Conservation (phyloP, 108 stramenopile species). For the Schizochytrium sp. region DNA sequence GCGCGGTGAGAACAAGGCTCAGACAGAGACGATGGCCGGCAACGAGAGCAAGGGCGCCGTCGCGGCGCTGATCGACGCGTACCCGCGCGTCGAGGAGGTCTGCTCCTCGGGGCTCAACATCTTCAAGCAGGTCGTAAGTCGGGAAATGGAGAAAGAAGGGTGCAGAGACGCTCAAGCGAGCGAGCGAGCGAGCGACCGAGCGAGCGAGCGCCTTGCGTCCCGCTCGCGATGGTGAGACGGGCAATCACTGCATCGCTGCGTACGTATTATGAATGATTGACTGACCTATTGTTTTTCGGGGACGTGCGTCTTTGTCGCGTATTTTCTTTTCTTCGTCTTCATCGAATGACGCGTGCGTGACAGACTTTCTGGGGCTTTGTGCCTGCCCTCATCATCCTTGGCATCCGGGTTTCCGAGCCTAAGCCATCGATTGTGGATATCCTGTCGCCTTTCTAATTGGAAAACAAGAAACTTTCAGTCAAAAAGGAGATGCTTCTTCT, state of each 20-base stretch:
- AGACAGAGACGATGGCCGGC: no score
- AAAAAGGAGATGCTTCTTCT: no score
- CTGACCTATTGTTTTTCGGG: neutral
- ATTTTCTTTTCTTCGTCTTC: no score
- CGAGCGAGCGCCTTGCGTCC: no score
- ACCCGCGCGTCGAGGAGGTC: neutral
- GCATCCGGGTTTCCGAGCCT: neutral
- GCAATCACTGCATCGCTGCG: neutral
- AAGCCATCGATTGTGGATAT: neutral
- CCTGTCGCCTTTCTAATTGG: neutral
- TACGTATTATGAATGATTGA: neutral
- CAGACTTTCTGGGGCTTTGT: neutral
- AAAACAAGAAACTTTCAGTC: no score
- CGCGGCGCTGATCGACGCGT: neutral
- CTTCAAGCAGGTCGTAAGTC: constrained; percentile 15
- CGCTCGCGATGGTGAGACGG: no score
- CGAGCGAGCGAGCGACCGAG: no score
- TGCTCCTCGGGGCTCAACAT: neutral
- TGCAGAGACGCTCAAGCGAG: neutral
- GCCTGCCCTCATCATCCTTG: neutral
- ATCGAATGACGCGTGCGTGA: no score
- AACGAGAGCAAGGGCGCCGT: neutral
- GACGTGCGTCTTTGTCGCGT: no score
- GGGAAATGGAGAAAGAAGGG: neutral
- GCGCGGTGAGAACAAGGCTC: no score